phyloP scores from a whole-genome alignment of 495 filamentous ascomycete species.

The Podospora pseudoanserina region DNA sequence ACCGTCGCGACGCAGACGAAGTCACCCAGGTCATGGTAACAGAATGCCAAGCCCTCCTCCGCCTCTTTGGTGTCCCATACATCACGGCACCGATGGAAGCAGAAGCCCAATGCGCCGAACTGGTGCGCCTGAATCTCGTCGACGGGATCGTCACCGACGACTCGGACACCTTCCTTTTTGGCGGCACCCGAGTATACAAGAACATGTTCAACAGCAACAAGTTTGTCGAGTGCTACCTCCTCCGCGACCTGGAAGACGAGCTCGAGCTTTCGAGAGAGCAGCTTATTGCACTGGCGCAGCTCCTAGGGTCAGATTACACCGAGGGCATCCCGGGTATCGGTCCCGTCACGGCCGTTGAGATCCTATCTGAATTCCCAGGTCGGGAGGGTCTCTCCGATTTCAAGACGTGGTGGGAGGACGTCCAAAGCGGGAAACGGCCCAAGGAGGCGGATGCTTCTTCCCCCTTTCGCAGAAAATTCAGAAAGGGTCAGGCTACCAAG shows the following conservation, averaged over 20 bases:
- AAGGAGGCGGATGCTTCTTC: constrained; percentile 52
- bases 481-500: constrained; percentile 66
- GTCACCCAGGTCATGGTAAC: constrained; percentile 91
- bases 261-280: constrained; percentile 76
- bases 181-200: constrained; percentile 93
- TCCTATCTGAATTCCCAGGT: constrained; percentile 79
- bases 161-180: constrained; percentile 94
- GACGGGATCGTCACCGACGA: constrained; percentile 99
- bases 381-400: constrained; percentile 59
- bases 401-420: constrained; percentile 77
- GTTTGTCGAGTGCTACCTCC: constrained; percentile 92
- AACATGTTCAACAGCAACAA: constrained; percentile 99
- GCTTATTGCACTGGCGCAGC: constrained; percentile 81
- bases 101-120: constrained; percentile 93
- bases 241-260: constrained; percentile 83
- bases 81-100: constrained; percentile 98
- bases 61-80: constrained; percentile 89
- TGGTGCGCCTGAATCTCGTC: constrained; percentile 79
- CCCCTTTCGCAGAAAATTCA: constrained; percentile 79
- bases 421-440: constrained; percentile 56
- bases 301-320: constrained; percentile 91
- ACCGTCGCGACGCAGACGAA: constrained; percentile 91
- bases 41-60: constrained; percentile 88
- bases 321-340: constrained; percentile 87
- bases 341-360: constrained; percentile 88